phyloP scores from a whole-genome alignment of 1,284 basidiomycete genomes.

The Cryptococcus maquisensis region DNA sequence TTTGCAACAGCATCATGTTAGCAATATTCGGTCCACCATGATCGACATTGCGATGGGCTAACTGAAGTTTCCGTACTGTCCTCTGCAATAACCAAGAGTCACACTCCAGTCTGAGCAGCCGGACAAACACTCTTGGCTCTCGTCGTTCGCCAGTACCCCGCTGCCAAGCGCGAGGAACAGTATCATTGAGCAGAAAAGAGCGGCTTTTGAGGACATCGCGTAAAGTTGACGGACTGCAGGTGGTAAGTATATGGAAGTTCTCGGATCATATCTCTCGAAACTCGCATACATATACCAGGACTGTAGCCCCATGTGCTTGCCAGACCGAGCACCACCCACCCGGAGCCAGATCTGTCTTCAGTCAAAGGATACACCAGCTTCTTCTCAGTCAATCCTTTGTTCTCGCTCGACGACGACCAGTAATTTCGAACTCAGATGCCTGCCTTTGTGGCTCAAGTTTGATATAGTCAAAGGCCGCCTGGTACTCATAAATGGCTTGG shows the following conservation, averaged over 20 bases:
- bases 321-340: no score
- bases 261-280: no score
- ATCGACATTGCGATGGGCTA: not conserved
- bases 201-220: not conserved
- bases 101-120: slow-evolving; percentile 29
- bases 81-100: slow-evolving; percentile 24
- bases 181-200: not conserved
- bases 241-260: not conserved
- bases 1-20: not conserved
- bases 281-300: no score
- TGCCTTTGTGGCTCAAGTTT: no score
- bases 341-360: no score
- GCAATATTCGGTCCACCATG: not conserved
- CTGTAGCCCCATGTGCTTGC: no score
- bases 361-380: no score
- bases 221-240: not conserved
- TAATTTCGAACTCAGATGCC: no score
- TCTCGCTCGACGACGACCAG: no score
- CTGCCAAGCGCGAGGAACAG: not conserved
- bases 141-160: slow-evolving; percentile 2
- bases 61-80: slow-evolving; percentile 4
- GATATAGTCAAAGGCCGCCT: no score
- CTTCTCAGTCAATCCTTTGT: no score
- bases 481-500: no score
- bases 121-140: slow-evolving; percentile 17